Base-by-base conservation (phyloP, 768 basidiomycete genomes). In the Mycena epipterygia region DNA sequence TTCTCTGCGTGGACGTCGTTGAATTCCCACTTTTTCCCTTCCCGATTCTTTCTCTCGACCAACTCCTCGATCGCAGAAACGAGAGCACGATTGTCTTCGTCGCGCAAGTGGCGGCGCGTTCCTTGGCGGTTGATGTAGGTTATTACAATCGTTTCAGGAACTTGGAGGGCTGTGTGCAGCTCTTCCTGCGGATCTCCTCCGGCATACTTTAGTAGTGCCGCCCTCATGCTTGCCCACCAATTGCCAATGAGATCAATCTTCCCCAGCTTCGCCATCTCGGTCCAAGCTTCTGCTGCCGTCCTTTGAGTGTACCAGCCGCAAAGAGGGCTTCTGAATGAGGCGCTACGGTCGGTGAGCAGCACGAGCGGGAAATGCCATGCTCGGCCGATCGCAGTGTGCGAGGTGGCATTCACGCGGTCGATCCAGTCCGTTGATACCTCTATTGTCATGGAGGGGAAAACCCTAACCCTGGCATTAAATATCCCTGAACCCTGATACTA, bases 191-290 rank as follows among this genome's bases (percentile, higher is more conserved):
- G 60, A 3, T 57, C 60, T 0, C 86, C 84, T 16, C 88, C 86
- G 1, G 86, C 85, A 67, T 88, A 89, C 55, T 84, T 80, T 64
- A 89, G 80, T 16, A 90, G 84, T n/a, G 81, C 81, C 21, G 82
- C 72, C 32, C 87, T 83, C 51, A 91, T 77, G 13, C 86, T 82
- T 75, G 88, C 88, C 89, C 89, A 91, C 89, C 89, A 90, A 33
- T 75, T 73, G n/a, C 69, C 66, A 13, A 67, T 63, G 14, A 72
- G 59, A 42, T 76, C 72, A 21, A 73, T 58, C n/a, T 66, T 65
- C 14, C 60, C 64, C 23, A 41, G 44, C 53, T 53, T 56, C 39
- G 76, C 73, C 73, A 84, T 80, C 57, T 77, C 52, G 64, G 85
- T 78, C 75, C 82, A 76, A 7, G 89, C 84, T 72, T 82, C 82